phyloP scores from a whole-genome alignment of 345 rosid species.

The Sisymbrium altissimum region DNA sequence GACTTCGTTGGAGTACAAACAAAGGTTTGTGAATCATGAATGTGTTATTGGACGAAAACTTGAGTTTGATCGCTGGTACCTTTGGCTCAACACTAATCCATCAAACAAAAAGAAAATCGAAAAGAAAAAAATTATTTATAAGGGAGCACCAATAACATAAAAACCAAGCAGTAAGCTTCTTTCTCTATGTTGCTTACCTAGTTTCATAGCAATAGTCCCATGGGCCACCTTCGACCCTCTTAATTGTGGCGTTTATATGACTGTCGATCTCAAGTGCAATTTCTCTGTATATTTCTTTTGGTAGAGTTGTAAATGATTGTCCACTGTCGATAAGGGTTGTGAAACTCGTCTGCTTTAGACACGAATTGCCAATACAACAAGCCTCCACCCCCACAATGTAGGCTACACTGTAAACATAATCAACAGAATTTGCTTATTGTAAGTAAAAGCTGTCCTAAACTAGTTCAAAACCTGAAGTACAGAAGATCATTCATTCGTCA shows the following conservation, averaged over 20 bases:
- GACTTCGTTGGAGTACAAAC: slow-evolving; percentile 50
- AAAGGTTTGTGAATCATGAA: slow-evolving; percentile 71
- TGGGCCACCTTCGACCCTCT: slow-evolving; percentile 46
- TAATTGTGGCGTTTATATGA: slow-evolving; percentile 50
- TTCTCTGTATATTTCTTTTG: slow-evolving; percentile 45
- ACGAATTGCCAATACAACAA: slow-evolving; percentile 63
- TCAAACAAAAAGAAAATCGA: neutral
- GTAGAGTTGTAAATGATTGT: slow-evolving; percentile 82
- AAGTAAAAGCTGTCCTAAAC: neutral
- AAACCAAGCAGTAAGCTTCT: neutral
- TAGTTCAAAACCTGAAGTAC: neutral
- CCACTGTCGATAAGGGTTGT: slow-evolving; percentile 73
- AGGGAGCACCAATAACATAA: neutral
- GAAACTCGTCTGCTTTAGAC: slow-evolving; percentile 59
- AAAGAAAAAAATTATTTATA: neutral
- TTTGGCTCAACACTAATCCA: slow-evolving; percentile 54
- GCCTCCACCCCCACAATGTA: slow-evolving; percentile 77
- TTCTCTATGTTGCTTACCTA: slow-evolving; percentile 41
- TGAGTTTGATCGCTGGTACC: slow-evolving; percentile 60
- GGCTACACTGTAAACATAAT: slow-evolving; percentile 19
- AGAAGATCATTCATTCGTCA: slow-evolving; percentile 1
- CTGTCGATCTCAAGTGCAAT: slow-evolving; percentile 69
- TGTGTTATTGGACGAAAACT: slow-evolving; percentile 66
- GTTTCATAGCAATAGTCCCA: slow-evolving; percentile 80
- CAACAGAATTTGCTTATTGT: neutral